These are phyloP conservation scores for Exophiala sideris DNA, from an alignment of 2,329 filamentous ascomycete species.

Conservation along the genomic window DNA sequence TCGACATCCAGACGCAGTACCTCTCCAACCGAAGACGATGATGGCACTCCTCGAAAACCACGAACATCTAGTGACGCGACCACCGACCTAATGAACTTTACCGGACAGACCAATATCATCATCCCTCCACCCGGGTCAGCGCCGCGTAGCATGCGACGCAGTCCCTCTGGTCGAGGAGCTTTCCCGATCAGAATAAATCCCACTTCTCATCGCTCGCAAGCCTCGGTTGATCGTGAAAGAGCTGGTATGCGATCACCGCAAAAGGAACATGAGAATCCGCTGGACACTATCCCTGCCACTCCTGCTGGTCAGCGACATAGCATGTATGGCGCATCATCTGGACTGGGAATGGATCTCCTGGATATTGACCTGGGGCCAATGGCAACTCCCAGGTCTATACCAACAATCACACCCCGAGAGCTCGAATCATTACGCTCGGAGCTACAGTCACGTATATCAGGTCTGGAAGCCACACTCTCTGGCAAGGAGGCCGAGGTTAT, in stretches of 20 bases:
- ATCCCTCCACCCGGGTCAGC: conserved; percentile 47
- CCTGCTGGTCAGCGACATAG: conserved; percentile 30
- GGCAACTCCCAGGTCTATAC: conserved; percentile 86
- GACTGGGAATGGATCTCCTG: conserved; percentile 50
- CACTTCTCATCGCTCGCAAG: conserved; percentile 28
- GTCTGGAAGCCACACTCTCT: conserved; percentile 84
- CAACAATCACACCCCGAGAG: conserved; percentile 86
- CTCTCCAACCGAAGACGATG: conserved; percentile 35
- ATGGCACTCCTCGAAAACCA: conserved; percentile 50
- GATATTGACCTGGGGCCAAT: conserved; percentile 93
- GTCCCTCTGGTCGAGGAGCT: conserved; percentile 36
- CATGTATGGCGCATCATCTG: conserved; percentile 21
- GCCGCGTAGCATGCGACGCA: conserved; percentile 35
- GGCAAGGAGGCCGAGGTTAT: conserved; percentile 90
- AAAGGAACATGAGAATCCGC: conserved; percentile 21
- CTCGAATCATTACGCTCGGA: conserved; percentile 87
- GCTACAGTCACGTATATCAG: conserved; percentile 89
- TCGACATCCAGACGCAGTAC: conserved; percentile 19
- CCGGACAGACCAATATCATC: conserved; percentile 66
- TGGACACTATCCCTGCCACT: conserved; percentile 25
- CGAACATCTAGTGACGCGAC: conserved; percentile 51
- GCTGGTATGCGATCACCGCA: conserved; percentile 29
- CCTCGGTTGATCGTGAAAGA: conserved; percentile 29
- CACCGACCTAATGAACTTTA: conserved; percentile 84
- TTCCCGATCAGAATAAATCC: conserved; percentile 30